A percentile compares a stretch with the other conserved stretches of the same genome.
Evolutionary conservation across 1,139 yeast species (phyloP).

Genomic region (Yamadazyma buinensis): DNA sequence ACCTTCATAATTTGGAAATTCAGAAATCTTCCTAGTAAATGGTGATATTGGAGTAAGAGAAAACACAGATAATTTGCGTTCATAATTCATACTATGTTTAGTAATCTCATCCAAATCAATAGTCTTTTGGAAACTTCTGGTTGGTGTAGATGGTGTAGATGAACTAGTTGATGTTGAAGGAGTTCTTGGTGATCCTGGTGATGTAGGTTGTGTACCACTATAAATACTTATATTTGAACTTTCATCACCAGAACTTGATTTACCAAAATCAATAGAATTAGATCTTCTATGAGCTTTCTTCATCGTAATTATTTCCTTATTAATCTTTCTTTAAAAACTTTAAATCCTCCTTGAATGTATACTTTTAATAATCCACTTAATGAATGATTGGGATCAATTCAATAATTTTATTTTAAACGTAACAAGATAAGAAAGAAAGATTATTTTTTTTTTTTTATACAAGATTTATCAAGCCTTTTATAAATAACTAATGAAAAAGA

Average conservation of each 20-base stretch:
- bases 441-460: too few species aligned
- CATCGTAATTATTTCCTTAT: too few species aligned
- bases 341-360: too few species aligned
- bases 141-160: neutral
- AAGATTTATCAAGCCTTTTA: too few species aligned
- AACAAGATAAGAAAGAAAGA: too few species aligned
- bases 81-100: constrained; percentile 11
- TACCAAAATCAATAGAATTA: constrained; percentile 10
- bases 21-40: constrained; percentile 2
- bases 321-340: too few species aligned
- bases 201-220: constrained; percentile 5
- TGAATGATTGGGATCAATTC: too few species aligned
- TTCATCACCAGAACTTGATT: constrained; percentile 6
- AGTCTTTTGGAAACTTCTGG: neutral
- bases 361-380: too few species aligned
- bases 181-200: constrained; percentile 13
- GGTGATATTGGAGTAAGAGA: neutral
- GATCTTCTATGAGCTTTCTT: constrained; percentile 9
- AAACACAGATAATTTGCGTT: constrained; percentile 8
- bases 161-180: too few species aligned
- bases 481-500: too few species aligned
- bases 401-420: too few species aligned
- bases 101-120: constrained; percentile 20
- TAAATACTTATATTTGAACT: constrained; percentile 8
- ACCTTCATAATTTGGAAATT: constrained; percentile 5